These are phyloP conservation scores for Sisymbrium altissimum DNA, from an alignment of 345 rosid species.

Conservation along the genomic window DNA sequence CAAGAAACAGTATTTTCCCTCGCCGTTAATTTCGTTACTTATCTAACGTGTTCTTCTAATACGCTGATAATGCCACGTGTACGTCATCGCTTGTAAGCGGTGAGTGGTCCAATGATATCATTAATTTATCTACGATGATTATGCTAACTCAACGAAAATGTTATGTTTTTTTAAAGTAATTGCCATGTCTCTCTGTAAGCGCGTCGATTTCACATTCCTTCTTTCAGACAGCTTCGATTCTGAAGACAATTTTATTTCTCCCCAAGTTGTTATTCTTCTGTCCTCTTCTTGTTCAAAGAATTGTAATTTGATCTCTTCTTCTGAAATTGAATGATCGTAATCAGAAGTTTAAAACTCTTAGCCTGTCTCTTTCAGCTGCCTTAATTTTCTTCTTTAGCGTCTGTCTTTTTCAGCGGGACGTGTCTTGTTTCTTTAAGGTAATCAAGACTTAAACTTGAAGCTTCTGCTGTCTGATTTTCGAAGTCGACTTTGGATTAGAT, in stretches of 20 bases:
- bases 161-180: not conserved
- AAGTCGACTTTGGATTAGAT: slow-evolving; percentile 29
- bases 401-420: slow-evolving; percentile 19
- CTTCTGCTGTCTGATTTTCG: not conserved
- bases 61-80: slow-evolving; percentile 10
- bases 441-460: slow-evolving; percentile 43
- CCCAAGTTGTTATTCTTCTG: not conserved
- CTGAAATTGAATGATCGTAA: not conserved
- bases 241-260: not conserved
- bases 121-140: slow-evolving; percentile 11
- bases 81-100: not conserved
- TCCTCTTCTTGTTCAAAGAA: not conserved
- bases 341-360: slow-evolving; percentile 2
- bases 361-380: slow-evolving; percentile 14
- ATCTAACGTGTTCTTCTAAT: not conserved
- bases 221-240: slow-evolving; percentile 24
- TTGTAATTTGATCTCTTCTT: not conserved
- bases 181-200: slow-evolving; percentile 14
- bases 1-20: not conserved
- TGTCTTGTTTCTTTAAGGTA: slow-evolving; percentile 41
- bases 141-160: slow-evolving; percentile 3
- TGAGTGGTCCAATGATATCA: slow-evolving; percentile 2
- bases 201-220: slow-evolving; percentile 12
- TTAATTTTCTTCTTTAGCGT: slow-evolving; percentile 1
- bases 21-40: slow-evolving; percentile 23